Evolutionary conservation across 306 rosid species (phyloP).

Genomic region (Senna siamea): DNA sequence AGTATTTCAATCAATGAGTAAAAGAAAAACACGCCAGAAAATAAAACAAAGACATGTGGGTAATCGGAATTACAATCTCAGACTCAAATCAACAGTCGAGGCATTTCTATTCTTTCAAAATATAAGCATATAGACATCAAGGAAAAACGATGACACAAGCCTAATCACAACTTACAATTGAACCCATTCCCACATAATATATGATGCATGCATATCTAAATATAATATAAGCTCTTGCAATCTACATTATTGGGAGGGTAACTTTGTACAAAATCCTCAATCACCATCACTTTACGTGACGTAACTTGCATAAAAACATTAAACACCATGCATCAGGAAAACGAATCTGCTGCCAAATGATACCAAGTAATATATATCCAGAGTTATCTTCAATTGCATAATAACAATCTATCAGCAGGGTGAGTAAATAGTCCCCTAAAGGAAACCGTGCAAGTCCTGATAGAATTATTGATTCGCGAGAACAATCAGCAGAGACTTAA

Average conservation of each 20-base stretch:
- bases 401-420: slow-evolving; percentile 27
- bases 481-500: slow-evolving; percentile 40
- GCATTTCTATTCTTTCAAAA: slow-evolving; percentile 33
- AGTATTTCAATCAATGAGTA: too few relatives aligned
- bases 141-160: not conserved
- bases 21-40: too few relatives aligned
- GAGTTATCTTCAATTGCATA: not conserved
- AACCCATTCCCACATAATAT: slow-evolving; percentile 32
- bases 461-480: slow-evolving; percentile 11
- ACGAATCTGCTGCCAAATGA: slow-evolving; percentile 35
- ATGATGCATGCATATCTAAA: slow-evolving; percentile 9
- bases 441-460: not conserved
- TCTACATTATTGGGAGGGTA: slow-evolving; percentile 17
- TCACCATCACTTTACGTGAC: slow-evolving; percentile 28
- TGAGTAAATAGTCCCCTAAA: slow-evolving; percentile 32
- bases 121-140: not conserved
- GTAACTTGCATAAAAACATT: slow-evolving; percentile 27
- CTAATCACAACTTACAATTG: slow-evolving; percentile 25
- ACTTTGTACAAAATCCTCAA: slow-evolving; percentile 27
- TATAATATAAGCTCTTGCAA: slow-evolving; percentile 15
- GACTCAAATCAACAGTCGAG: slow-evolving; percentile 11
- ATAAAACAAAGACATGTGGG: too few relatives aligned
- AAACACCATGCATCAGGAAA: slow-evolving; percentile 27
- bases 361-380: slow-evolving; percentile 21
- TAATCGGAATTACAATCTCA: slow-evolving; percentile 17